phyloP scores from a whole-genome alignment of 176 grass and related monocot genomes.

The Juncus inflexus region DNA sequence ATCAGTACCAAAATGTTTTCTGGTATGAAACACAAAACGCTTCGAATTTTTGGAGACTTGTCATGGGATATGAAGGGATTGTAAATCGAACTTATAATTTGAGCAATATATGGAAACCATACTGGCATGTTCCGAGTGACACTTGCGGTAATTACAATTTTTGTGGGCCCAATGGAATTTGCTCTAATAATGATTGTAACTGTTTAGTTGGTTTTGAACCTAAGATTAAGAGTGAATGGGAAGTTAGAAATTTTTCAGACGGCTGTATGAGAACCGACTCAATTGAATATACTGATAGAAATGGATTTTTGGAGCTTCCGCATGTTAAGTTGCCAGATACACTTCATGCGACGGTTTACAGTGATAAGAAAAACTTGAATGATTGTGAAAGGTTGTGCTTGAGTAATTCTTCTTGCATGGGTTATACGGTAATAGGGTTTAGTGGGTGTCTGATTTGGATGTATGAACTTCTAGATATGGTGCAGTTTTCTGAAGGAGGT shows the following conservation, averaged over 20 bases:
- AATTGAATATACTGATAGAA: not conserved
- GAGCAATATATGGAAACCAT: not conserved
- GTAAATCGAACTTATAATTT: not conserved
- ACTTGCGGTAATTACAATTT: not conserved
- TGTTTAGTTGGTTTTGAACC: conserved; percentile 7
- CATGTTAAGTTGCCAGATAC: conserved; percentile 17
- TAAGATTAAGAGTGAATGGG: not conserved
- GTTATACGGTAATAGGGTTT: conserved; percentile 14
- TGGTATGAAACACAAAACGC: not conserved
- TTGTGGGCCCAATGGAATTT: conserved; percentile 9
- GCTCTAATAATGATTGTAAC: not conserved
- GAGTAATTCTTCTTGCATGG: conserved; percentile 9
- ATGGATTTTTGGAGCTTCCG: not conserved
- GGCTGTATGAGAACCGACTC: conserved; percentile 8
- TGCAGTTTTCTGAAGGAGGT: not conserved
- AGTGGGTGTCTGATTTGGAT: conserved; percentile 15
- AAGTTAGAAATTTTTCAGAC: not conserved
- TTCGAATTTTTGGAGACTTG: not conserved
- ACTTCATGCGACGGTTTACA: not conserved
- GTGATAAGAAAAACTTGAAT: not conserved
- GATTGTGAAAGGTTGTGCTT: conserved; percentile 8
- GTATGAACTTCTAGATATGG: conserved; percentile 10
- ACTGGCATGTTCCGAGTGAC: not conserved
- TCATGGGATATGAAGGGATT: not conserved
- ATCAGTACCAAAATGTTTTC: not conserved